A percentile compares a stretch with the other conserved stretches of the same genome.
Evolutionary conservation across 163 green algal species (phyloP).

Genomic region (Volvox carteri): DNA sequence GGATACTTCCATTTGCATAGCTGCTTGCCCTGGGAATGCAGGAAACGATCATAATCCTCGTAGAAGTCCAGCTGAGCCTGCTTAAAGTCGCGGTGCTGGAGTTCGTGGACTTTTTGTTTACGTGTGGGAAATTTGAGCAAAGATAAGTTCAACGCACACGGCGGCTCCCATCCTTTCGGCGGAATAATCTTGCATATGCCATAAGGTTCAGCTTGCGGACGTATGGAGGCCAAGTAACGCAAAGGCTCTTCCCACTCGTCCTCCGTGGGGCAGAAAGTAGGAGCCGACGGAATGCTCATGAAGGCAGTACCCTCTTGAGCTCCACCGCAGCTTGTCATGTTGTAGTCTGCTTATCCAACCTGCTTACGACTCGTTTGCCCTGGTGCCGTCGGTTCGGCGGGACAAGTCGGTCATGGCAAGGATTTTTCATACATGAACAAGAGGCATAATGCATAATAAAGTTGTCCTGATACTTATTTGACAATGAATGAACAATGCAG

Average conservation of each 20-base stretch:
- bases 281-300: slow-evolving; percentile 28
- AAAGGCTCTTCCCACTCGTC: slow-evolving; percentile 67
- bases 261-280: slow-evolving; percentile 62
- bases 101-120: slow-evolving; percentile 80
- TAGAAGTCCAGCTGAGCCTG: slow-evolving; percentile 73
- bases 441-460: neutral
- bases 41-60: slow-evolving; percentile 66
- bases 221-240: slow-evolving; percentile 65
- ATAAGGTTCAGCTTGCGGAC: slow-evolving; percentile 59
- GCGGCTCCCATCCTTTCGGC: slow-evolving; percentile 63
- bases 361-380: neutral
- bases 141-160: slow-evolving; percentile 54
- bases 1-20: slow-evolving; percentile 71
- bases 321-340: neutral
- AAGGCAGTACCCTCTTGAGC: neutral
- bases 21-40: slow-evolving; percentile 63
- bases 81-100: slow-evolving; percentile 71
- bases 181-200: slow-evolving; percentile 72
- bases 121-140: slow-evolving; percentile 61
- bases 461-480: neutral
- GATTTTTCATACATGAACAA: neutral
- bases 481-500: neutral
- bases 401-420: slow-evolving; percentile 27
- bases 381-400: slow-evolving; percentile 12
- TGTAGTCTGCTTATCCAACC: neutral